Percentiles rank a stretch among this genome's conserved stretches.
Evolutionary conservation across 441 rosid species (phyloP).

Genomic region (Dalechampia spathulata): DNA sequence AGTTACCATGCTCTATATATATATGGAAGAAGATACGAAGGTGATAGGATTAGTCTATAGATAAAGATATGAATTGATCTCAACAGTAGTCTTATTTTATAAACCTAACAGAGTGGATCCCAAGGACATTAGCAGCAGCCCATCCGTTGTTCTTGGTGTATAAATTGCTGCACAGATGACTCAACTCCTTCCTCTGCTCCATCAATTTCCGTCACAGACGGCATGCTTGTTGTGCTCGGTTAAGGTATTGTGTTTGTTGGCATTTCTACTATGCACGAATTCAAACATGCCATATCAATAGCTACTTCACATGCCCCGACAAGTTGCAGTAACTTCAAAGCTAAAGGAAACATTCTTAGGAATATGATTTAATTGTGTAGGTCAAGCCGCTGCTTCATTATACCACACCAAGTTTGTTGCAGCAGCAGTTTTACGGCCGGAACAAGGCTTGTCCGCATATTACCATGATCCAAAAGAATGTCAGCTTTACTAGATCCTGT

Average conservation of each 20-base stretch:
- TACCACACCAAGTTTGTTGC: conserved; percentile 20
- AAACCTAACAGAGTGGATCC: conserved; percentile 34
- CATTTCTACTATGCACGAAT: conserved; percentile 17
- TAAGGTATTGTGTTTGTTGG: conserved; percentile 2
- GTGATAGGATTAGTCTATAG: too few relatives aligned
- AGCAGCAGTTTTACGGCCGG: conserved; percentile 7
- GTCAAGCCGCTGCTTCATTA: too few relatives aligned
- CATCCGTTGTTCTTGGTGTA: conserved; percentile 25
- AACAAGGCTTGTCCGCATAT: conserved; percentile 8
- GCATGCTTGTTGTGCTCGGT: conserved; percentile 13
- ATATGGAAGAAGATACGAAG: too few relatives aligned
- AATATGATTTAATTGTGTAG: conserved; percentile 21
- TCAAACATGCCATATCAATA: conserved; percentile 15
- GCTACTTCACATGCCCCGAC: conserved; percentile 13
- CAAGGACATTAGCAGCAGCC: conserved; percentile 23
- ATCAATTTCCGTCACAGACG: conserved; percentile 17
- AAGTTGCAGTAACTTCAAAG: conserved; percentile 18
- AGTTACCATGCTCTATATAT: too few relatives aligned
- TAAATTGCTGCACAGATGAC: conserved; percentile 30
- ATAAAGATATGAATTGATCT: too few relatives aligned
- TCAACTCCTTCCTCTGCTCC: conserved; percentile 22
- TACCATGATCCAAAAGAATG: conserved; percentile 13
- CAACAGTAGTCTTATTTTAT: too few relatives aligned
- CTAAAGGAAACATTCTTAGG: conserved; percentile 17
- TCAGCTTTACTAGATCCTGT: conserved; percentile 10